Evolutionary conservation across 2,329 filamentous ascomycete species (phyloP).

Genomic region (Colletotrichum sp.): DNA sequence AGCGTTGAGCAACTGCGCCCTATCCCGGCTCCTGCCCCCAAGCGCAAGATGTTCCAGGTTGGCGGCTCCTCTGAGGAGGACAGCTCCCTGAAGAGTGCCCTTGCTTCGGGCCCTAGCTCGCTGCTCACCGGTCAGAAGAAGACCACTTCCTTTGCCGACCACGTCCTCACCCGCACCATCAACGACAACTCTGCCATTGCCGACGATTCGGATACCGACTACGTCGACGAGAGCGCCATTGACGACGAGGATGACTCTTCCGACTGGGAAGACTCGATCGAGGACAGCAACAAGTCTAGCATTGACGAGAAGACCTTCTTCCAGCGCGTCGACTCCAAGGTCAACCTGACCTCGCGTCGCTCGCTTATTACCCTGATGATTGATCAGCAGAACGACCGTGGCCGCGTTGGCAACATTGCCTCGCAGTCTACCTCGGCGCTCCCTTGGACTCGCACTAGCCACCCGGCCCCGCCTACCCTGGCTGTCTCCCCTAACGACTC

Average conservation of each 20-base stretch:
- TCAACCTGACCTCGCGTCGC: constrained; percentile 82
- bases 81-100: constrained; percentile 69
- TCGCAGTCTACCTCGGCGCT: constrained; percentile 73
- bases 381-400: constrained; percentile 73
- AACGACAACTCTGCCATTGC: constrained; percentile 56
- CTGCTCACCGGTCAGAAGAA: constrained; percentile 66
- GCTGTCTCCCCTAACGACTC: constrained; percentile 62
- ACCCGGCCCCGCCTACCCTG: constrained; percentile 43
- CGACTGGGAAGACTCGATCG: constrained; percentile 71
- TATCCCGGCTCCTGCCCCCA: constrained; percentile 31
- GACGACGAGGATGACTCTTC: constrained; percentile 71
- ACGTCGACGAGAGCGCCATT: constrained; percentile 84
- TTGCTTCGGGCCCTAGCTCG: constrained; percentile 49
- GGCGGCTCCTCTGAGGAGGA: constrained; percentile 76
- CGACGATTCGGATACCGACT: constrained; percentile 65
- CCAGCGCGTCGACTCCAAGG: constrained; percentile 87
- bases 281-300: constrained; percentile 83
- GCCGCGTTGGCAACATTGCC: constrained; percentile 71
- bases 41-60: constrained; percentile 55
- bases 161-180: constrained; percentile 73
- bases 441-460: constrained; percentile 62
- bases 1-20: constrained; percentile 50
- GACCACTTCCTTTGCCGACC: constrained; percentile 81
- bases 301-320: constrained; percentile 83
- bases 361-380: constrained; percentile 92